These are phyloP conservation scores for Alternaria longipes DNA, from an alignment of 2,329 filamentous ascomycete species.

Conservation along the genomic window DNA sequence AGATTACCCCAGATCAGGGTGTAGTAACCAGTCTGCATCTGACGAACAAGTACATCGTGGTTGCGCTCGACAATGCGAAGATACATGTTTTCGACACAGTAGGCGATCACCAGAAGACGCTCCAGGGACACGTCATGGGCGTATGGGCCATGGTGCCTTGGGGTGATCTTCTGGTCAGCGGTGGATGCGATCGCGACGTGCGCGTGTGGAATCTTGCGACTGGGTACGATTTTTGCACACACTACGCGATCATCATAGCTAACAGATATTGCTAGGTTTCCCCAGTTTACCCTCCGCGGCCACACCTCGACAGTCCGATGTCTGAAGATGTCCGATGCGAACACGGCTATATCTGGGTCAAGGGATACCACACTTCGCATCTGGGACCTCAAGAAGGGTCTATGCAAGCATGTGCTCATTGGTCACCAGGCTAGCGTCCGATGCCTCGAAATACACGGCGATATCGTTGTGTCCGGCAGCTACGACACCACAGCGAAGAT, in stretches of 20 bases:
- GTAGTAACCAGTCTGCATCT: conserved; percentile 96
- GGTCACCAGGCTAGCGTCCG: conserved; percentile 95
- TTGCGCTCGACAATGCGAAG: conserved; percentile 96
- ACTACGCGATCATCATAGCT: conserved; percentile 10
- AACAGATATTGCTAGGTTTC: conserved; percentile 30
- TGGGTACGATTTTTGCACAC: conserved; percentile 67
- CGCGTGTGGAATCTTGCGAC: conserved; percentile 96
- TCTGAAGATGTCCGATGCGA: conserved; percentile 94
- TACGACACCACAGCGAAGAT: conserved; percentile 97
- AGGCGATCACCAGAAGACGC: conserved; percentile 84
- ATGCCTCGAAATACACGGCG: conserved; percentile 94
- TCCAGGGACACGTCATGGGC: conserved; percentile 97
- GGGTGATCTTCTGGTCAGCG: conserved; percentile 93
- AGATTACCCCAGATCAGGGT: conserved; percentile 95
- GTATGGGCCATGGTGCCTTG: conserved; percentile 99
- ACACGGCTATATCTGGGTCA: conserved; percentile 95
- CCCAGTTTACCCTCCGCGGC: conserved; percentile 74
- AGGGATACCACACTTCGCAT: conserved; percentile 93
- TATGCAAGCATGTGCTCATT: conserved; percentile 90
- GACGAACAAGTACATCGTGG: conserved; percentile 95
- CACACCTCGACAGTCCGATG: conserved; percentile 97
- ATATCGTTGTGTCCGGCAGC: conserved; percentile 96
- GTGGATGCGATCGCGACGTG: conserved; percentile 95
- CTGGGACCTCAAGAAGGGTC: conserved; percentile 89
- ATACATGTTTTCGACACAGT: conserved; percentile 98